Evolutionary conservation across 257 asterid species (phyloP).

Genomic region (Euphrasia confusa): DNA sequence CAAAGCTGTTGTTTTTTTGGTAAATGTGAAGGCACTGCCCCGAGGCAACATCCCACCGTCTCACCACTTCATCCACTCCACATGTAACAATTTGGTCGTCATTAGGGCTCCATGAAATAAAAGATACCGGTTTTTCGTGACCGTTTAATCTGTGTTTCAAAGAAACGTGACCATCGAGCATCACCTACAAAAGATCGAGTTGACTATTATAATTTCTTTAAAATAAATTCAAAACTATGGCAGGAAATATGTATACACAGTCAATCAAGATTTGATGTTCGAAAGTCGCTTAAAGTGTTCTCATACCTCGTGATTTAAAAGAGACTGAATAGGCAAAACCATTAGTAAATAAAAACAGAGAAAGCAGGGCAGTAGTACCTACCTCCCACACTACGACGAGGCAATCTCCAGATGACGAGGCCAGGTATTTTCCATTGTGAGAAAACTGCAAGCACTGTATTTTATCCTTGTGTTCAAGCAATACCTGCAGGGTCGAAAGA

Average conservation of each 20-base stretch:
- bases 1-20: background rate
- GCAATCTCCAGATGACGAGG: constrained; percentile 64
- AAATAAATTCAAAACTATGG: too few relatives aligned
- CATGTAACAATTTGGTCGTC: background rate
- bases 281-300: background rate
- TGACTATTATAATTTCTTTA: background rate
- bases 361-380: constrained; percentile 27
- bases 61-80: background rate
- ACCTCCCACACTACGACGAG: constrained; percentile 79
- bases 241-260: too few relatives aligned
- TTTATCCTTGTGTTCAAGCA: constrained; percentile 55
- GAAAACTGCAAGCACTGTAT: constrained; percentile 79
- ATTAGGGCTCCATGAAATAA: background rate
- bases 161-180: background rate
- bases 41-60: background rate
- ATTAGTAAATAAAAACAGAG: background rate
- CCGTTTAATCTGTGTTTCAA: background rate
- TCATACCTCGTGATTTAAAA: background rate
- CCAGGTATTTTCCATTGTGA: constrained; percentile 64
- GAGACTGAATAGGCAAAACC: background rate
- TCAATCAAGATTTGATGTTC: too few relatives aligned
- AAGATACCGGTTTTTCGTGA: constrained; percentile 3
- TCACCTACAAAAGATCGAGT: background rate
- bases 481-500: constrained; percentile 29
- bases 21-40: background rate